A percentile compares a stretch with the other conserved stretches of the same genome.
Evolutionary conservation across 2,329 filamentous ascomycete species (phyloP).

Genomic region (Xylaria polymorpha): DNA sequence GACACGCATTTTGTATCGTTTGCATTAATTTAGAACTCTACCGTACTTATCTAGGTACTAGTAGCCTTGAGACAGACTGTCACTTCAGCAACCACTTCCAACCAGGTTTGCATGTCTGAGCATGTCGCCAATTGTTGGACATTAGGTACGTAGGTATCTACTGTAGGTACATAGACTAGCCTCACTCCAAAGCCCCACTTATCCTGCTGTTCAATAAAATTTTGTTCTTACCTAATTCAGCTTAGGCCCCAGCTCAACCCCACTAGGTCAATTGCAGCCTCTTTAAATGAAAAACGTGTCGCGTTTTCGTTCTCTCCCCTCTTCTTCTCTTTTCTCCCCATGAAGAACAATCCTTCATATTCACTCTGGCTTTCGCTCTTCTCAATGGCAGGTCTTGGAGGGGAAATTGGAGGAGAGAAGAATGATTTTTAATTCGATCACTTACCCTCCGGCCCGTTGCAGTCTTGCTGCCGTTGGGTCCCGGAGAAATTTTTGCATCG

Average conservation of each 20-base stretch:
- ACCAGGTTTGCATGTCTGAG: no score
- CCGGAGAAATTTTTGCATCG: constrained; percentile 54
- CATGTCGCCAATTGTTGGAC: background rate
- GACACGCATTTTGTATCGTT: no score
- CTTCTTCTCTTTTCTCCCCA: constrained; percentile 51
- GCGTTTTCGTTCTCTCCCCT: constrained; percentile 18
- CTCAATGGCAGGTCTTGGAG: constrained; percentile 70
- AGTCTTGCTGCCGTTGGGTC: constrained; percentile 48
- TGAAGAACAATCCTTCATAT: constrained; percentile 66
- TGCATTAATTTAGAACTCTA: no score
- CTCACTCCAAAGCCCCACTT: background rate
- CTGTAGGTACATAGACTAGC: no score
- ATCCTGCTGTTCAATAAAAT: no score
- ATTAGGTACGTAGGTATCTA: no score
- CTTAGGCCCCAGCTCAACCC: background rate
- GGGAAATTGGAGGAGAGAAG: constrained; percentile 76
- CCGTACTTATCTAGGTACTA: no score
- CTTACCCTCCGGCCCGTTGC: constrained; percentile 68
- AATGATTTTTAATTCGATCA: constrained; percentile 58
- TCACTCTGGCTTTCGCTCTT: constrained; percentile 71
- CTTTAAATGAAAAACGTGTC: constrained; percentile 10
- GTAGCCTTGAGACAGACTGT: no score
- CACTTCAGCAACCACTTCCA: no score
- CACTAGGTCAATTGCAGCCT: background rate
- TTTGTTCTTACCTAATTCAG: background rate